Evolutionary conservation across 805 yeast genomes (phyloP).

Genomic region (Dipodascopsis tothii): DNA sequence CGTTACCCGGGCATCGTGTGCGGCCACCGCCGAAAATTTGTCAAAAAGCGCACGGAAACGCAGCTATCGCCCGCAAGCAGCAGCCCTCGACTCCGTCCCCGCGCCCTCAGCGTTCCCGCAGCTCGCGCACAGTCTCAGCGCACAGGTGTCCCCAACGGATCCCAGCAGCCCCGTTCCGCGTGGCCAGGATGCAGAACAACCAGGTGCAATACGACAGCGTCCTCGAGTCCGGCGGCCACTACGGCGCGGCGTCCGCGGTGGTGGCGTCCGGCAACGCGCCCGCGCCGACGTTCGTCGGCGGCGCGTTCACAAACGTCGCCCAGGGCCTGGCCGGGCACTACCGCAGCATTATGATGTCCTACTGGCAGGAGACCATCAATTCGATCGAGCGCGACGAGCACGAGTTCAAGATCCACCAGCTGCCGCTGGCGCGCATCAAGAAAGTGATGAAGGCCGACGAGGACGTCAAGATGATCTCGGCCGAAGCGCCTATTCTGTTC

Average conservation of each 20-base stretch:
- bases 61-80: too few species aligned
- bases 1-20: too few species aligned
- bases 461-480: conserved; percentile 93
- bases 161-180: too few species aligned
- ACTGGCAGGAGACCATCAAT: conserved; percentile 95
- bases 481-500: conserved; percentile 94
- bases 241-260: conserved; percentile 24
- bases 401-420: conserved; percentile 86
- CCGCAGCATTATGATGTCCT: conserved; percentile 83
- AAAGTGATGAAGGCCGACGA: conserved; percentile 26
- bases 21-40: too few species aligned
- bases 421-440: conserved; percentile 92
- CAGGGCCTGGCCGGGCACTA: conserved; percentile 81
- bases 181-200: conserved; percentile 3
- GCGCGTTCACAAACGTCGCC: conserved; percentile 81
- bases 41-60: too few species aligned
- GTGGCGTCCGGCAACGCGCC: conserved; percentile 24
- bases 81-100: too few species aligned
- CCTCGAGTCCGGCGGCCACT: conserved; percentile 24
- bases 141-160: too few species aligned
- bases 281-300: conserved; percentile 34
- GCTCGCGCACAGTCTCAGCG: too few species aligned
- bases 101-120: too few species aligned
- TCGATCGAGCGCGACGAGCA: conserved; percentile 83
- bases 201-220: conserved; percentile 20